Conservation (phyloP, 73 alveolate genomes). For the Blepharisma stoltei region DNA sequence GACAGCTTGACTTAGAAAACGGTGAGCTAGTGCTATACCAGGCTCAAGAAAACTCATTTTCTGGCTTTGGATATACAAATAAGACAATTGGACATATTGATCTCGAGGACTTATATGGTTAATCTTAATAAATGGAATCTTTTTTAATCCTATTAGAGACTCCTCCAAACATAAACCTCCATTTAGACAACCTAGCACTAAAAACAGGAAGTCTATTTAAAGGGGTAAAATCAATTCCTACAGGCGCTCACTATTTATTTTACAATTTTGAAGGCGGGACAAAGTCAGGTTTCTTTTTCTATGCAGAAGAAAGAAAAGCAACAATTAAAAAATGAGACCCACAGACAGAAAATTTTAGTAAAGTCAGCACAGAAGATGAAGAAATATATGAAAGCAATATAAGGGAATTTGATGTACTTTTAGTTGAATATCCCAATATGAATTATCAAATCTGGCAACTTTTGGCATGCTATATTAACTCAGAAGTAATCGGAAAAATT, state of each 20-base stretch:
- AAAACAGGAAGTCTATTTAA: slow-evolving; percentile 47
- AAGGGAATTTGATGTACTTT: slow-evolving; percentile 44
- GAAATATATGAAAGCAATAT: slow-evolving; percentile 42
- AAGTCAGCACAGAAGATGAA: slow-evolving; percentile 39
- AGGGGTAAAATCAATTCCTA: slow-evolving; percentile 58
- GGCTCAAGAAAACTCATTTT: background rate
- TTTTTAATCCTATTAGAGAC: slow-evolving; percentile 44
- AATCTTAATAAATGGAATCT: background rate
- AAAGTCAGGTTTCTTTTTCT: slow-evolving; percentile 39
- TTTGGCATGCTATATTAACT: slow-evolving; percentile 32
- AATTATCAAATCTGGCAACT: slow-evolving; percentile 40
- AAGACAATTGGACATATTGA: too few species aligned
- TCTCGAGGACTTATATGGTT: too few species aligned
- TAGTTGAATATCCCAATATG: slow-evolving; percentile 47
- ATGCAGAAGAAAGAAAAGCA: slow-evolving; percentile 8
- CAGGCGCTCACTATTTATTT: slow-evolving; percentile 57
- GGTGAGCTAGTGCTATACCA: background rate
- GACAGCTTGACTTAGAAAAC: background rate
- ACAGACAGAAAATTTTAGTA: slow-evolving; percentile 30
- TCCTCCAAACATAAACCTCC: slow-evolving; percentile 45
- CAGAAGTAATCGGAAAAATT: slow-evolving; percentile 40
- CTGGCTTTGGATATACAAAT: too few species aligned
- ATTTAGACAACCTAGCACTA: slow-evolving; percentile 51
- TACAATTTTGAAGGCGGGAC: slow-evolving; percentile 34
- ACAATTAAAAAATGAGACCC: slow-evolving; percentile 47